Percentiles rank a stretch among this genome's conserved stretches.
Evolutionary conservation across 306 rosid species (phyloP).

Genomic region (Prunus davidiana): DNA sequence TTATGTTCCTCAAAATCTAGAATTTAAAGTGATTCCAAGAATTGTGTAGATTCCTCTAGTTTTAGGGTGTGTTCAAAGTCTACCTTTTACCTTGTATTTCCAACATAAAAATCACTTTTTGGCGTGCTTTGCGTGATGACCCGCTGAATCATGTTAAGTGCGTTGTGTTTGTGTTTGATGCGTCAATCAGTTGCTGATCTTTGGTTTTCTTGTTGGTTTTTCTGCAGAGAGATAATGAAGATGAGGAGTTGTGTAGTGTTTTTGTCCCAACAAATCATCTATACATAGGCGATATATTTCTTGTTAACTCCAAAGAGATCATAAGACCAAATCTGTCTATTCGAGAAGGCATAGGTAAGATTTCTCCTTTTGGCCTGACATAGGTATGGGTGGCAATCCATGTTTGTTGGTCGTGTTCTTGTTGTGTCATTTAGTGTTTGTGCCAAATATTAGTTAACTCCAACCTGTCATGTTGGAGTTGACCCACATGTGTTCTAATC

Average conservation of each 20-base stretch:
- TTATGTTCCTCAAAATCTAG: too few relatives aligned
- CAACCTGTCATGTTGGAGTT: neutral
- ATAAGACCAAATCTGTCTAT: constrained; percentile 87
- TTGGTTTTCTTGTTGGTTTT: constrained; percentile 12
- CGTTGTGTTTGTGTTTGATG: constrained; percentile 6
- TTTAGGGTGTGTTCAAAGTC: too few relatives aligned
- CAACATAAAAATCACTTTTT: neutral
- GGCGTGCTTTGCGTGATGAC: neutral
- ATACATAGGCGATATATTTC: constrained; percentile 78
- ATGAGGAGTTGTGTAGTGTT: constrained; percentile 88
- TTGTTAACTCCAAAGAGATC: constrained; percentile 70
- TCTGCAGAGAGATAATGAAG: constrained; percentile 67
- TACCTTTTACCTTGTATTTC: neutral
- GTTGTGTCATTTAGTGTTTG: neutral
- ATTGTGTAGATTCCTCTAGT: too few relatives aligned
- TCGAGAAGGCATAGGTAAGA: constrained; percentile 90
- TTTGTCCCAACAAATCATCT: constrained; percentile 91
- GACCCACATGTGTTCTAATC: too few relatives aligned
- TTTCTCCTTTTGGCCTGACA: neutral
- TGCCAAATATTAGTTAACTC: neutral
- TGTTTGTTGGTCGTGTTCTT: too few relatives aligned
- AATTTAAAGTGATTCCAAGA: too few relatives aligned
- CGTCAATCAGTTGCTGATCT: constrained; percentile 10
- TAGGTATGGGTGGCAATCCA: neutral
- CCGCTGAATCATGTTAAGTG: constrained; percentile 3